These are phyloP conservation scores for Linum lewisii DNA, from an alignment of 345 rosid genomes.

Conservation along the genomic window DNA sequence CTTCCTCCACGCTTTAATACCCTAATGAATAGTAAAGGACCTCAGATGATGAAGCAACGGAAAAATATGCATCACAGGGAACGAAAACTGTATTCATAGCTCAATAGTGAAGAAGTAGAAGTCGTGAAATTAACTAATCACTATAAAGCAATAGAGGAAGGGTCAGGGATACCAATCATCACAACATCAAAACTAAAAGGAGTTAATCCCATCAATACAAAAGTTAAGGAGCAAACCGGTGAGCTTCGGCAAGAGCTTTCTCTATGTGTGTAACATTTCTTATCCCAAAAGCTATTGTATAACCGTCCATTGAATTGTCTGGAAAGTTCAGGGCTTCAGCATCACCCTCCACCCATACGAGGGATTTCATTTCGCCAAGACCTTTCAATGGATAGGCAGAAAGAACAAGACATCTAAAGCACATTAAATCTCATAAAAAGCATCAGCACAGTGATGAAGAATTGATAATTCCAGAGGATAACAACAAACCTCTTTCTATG, in stretches of 20 bases:
- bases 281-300: conserved; percentile 94
- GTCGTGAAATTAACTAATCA: no score
- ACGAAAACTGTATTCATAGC: neutral
- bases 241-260: conserved; percentile 83
- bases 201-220: neutral
- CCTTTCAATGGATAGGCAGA: conserved; percentile 12
- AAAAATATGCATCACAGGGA: neutral
- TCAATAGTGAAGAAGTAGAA: no score
- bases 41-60: neutral
- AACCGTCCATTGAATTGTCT: conserved; percentile 81
- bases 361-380: conserved; percentile 47
- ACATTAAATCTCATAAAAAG: conserved; percentile 2
- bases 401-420: conserved; percentile 9
- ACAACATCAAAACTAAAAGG: no score
- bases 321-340: conserved; percentile 77
- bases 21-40: conserved; percentile 21
- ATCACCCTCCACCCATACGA: conserved; percentile 84
- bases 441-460: neutral
- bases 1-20: conserved; percentile 90
- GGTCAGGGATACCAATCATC: no score
- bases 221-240: conserved; percentile 22
- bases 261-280: conserved; percentile 96
- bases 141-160: no score
- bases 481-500: conserved; percentile 56
- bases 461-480: neutral